Evolutionary conservation across 805 yeast species (phyloP).

Genomic region (Wickerhamiella bombiphila): DNA sequence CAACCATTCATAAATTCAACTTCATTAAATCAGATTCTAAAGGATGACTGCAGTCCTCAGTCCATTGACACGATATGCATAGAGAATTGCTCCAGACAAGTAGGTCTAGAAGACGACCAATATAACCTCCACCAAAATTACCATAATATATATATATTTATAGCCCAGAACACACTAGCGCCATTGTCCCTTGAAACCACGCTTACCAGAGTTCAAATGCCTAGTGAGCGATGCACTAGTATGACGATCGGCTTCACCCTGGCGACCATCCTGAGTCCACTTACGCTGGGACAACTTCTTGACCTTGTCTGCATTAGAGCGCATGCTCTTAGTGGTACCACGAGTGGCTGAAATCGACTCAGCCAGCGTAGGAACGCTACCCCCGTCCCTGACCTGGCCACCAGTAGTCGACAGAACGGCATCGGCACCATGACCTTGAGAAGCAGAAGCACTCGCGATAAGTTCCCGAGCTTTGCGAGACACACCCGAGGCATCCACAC

Average conservation of each 20-base stretch:
- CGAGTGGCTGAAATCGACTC: slow-evolving; percentile 63
- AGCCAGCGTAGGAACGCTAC: slow-evolving; percentile 36
- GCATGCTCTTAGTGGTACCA: slow-evolving; percentile 31
- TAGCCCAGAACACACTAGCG: neutral
- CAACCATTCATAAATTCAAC: no score
- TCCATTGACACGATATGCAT: no score
- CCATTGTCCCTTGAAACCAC: slow-evolving; percentile 25
- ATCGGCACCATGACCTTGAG: slow-evolving; percentile 55
- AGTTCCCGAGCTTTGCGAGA: slow-evolving; percentile 32
- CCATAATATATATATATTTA: neutral
- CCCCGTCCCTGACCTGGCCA: slow-evolving; percentile 27
- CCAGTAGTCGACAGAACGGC: slow-evolving; percentile 45
- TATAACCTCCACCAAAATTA: no score
- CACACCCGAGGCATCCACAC: slow-evolving; percentile 67
- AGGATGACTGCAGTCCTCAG: no score
- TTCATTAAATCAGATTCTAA: no score
- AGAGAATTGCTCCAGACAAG: no score
- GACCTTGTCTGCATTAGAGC: slow-evolving; percentile 75
- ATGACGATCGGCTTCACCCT: slow-evolving; percentile 94
- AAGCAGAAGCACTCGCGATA: slow-evolving; percentile 26
- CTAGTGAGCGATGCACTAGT: slow-evolving; percentile 73
- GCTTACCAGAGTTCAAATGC: slow-evolving; percentile 91
- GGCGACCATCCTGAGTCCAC: slow-evolving; percentile 80
- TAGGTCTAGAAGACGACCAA: no score
- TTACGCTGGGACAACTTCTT: slow-evolving; percentile 84